phyloP scores from a whole-genome alignment of 2,329 filamentous ascomycete genomes.

The Mycosphaerella arachidis region DNA sequence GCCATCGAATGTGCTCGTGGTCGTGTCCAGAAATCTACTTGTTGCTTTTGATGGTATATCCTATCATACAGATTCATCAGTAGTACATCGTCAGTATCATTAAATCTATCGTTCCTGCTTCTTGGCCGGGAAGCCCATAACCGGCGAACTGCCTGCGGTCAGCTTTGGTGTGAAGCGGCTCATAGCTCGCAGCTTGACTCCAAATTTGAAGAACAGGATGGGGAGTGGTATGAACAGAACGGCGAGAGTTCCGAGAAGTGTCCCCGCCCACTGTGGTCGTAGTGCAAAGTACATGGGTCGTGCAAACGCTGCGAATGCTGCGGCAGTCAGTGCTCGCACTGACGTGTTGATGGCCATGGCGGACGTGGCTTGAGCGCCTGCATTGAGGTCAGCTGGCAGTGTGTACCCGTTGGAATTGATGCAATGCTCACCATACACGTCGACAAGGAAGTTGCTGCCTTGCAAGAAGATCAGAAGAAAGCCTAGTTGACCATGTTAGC shows the following conservation, averaged over 20 bases:
- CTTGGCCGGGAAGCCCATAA: neutral
- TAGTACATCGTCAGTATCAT: neutral
- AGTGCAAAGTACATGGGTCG: slow-evolving; percentile 33
- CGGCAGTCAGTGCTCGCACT: slow-evolving; percentile 30
- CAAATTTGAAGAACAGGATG: slow-evolving; percentile 20
- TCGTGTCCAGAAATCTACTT: neutral
- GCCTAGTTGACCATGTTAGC: neutral
- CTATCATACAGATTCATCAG: neutral
- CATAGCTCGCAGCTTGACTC: slow-evolving; percentile 20
- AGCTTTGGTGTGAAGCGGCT: slow-evolving; percentile 8
- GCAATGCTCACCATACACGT: slow-evolving; percentile 3
- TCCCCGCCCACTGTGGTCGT: slow-evolving; percentile 27
- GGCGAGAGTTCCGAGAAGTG: slow-evolving; percentile 28
- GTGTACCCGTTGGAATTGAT: neutral
- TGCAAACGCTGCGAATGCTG: slow-evolving; percentile 30
- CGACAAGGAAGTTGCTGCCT: slow-evolving; percentile 4
- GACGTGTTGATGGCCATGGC: slow-evolving; percentile 33
- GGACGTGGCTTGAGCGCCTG: slow-evolving; percentile 20
- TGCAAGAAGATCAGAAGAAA: slow-evolving; percentile 2
- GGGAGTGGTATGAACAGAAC: slow-evolving; percentile 22
- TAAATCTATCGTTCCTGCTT: neutral
- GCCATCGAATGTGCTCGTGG: neutral
- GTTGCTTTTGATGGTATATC: neutral
- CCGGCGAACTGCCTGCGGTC: neutral
- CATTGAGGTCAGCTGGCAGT: neutral